Evolutionary conservation across 495 filamentous ascomycete species (phyloP).

Genomic region (Talaromyces thailandensis): DNA sequence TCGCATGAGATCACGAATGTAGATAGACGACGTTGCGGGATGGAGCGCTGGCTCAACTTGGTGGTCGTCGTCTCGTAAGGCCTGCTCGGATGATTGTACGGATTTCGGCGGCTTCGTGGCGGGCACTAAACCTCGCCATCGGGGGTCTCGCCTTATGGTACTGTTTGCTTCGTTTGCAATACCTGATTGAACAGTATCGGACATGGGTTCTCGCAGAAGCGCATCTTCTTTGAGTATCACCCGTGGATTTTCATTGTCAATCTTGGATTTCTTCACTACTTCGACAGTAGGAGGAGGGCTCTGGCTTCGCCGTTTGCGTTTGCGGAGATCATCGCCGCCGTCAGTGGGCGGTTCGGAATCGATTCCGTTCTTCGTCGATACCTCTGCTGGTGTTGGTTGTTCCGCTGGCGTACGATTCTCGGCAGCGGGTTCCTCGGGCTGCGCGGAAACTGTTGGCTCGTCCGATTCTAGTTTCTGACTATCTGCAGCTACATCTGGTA

Average conservation of each 20-base stretch:
- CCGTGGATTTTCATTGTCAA: conserved; percentile 18
- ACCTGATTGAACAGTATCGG: neutral
- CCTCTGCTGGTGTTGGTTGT: conserved; percentile 7
- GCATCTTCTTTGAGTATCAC: conserved; percentile 22
- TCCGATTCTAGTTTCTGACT: neutral
- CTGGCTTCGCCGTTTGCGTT: conserved; percentile 65
- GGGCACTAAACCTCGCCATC: conserved; percentile 50
- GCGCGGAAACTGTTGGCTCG: neutral
- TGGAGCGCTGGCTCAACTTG: conserved; percentile 62
- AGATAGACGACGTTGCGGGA: conserved; percentile 74
- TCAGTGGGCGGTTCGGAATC: conserved; percentile 2
- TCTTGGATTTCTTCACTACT: conserved; percentile 36
- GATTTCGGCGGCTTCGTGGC: conserved; percentile 11
- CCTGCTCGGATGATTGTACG: neutral
- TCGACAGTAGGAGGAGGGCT: conserved; percentile 52
- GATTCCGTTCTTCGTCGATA: neutral
- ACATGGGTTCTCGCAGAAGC: neutral
- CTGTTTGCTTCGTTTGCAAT: neutral
- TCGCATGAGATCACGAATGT: conserved; percentile 86
- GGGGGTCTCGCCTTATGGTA: conserved; percentile 16
- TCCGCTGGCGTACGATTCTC: neutral
- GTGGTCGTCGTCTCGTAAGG: conserved; percentile 27
- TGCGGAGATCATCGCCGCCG: conserved; percentile 48
- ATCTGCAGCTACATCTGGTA: neutral
- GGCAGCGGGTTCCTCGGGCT: neutral